Base-by-base conservation (phyloP, 352 stramenopile species). In the Peronospora tabacina region DNA sequence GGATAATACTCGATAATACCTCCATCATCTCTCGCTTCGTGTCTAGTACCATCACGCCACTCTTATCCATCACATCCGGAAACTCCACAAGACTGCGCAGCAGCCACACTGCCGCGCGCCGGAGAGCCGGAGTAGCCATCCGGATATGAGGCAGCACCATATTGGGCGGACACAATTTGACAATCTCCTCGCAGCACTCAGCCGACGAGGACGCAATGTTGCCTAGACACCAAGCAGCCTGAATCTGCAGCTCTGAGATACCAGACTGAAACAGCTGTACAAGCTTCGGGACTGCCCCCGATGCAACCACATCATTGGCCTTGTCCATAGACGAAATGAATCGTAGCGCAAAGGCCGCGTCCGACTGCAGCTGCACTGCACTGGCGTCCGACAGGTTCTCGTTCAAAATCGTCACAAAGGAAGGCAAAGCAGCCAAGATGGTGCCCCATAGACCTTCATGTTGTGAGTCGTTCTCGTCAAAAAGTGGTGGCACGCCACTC, bases 321-420 rank as follows among this genome's bases (percentile, higher is more conserved):
- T 90, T 90, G 61, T 94, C 82, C 82, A 94, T 94, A 29, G 82
- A 94, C 50, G 82, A 74, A 46, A 94, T 91, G 54, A 94, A 94
- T 28, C 82, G 77, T 48, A 94, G 58, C 35, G 82, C 80, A 47
- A 94, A 94, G 28, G 82, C 82, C 7, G 82, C 80, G 63, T 94
- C 82, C 65, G 80, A 90, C 49, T 94, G 82, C 40, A 89, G 54
- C 54, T 90, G 76, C 44, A 91, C 68, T 5, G 72, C 71, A 20
- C 68, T 82, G 17, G 72, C 61, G 49, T 87, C 72, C 8, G 54
- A 49, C 44, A 88, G 58, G n/a, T 75, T 55, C 30, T 87, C 72
- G 40, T 89, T 81, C 44, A 94, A 48, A 43, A 90, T 89, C 34
- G 60, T 51, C 33, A 94, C 75, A 43, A 94, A 94, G 48, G 66